Conservation (phyloP, 768 basidiomycete genomes). For the Amyloporia xantha region DNA sequence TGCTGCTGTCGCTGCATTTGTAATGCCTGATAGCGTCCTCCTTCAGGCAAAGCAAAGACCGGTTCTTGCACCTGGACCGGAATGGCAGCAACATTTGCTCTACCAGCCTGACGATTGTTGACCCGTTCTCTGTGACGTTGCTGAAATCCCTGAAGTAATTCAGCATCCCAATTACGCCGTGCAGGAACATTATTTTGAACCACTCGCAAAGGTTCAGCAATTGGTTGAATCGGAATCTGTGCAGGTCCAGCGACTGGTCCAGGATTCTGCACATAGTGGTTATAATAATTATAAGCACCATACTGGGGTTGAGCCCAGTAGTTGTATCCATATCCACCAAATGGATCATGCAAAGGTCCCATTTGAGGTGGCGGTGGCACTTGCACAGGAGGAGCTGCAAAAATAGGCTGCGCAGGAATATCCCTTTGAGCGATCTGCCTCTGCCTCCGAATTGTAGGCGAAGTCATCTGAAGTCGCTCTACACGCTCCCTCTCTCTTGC, state of each 20-base stretch:
- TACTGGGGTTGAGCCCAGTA: neutral
- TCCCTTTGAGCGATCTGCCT: neutral
- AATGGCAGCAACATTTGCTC: neutral
- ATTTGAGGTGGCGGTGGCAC: no score
- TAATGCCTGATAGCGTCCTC: neutral
- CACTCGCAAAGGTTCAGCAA: neutral
- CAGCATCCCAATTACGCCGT: neutral
- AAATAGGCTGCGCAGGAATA: neutral
- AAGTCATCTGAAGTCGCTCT: neutral
- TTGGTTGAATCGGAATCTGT: neutral
- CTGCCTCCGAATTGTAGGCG: neutral
- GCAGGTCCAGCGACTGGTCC: neutral
- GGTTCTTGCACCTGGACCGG: neutral
- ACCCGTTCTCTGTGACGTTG: neutral
- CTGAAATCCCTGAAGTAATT: neutral
- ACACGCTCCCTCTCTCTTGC: neutral
- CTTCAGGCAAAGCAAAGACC: neutral
- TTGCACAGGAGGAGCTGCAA: neutral
- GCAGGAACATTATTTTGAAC: neutral
- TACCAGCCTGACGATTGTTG: neutral
- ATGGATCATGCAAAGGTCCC: neutral
- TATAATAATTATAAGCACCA: neutral
- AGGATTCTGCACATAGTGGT: neutral
- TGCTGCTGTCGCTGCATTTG: neutral
- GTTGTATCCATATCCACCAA: neutral